Evolutionary conservation across 345 rosid species (phyloP).

Genomic region (Ceriops decandra): DNA sequence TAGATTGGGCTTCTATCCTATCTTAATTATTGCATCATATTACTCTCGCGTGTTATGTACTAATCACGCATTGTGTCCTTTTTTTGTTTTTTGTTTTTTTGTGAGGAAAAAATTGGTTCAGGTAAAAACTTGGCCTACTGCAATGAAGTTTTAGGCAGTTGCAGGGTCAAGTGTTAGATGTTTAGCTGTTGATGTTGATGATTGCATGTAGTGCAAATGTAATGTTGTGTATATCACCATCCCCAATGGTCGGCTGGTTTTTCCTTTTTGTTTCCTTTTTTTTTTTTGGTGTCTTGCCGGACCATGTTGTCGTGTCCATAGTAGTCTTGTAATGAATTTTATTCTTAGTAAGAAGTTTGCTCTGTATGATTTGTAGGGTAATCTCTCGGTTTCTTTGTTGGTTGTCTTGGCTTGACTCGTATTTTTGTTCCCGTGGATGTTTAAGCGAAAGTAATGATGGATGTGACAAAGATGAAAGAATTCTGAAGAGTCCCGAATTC

Average conservation of each 20-base stretch:
- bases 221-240: constrained; percentile 10
- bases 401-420: too few species aligned
- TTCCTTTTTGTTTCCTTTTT: constrained; percentile 5
- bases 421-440: too few species aligned
- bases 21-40: not conserved
- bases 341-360: not conserved
- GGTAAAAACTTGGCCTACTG: constrained; percentile 8
- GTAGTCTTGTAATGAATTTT: not conserved
- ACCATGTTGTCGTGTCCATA: constrained; percentile 8
- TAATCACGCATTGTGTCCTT: too few species aligned
- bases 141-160: constrained; percentile 30
- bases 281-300: constrained; percentile 18
- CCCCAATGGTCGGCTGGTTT: constrained; percentile 23
- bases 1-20: constrained; percentile 31
- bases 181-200: not conserved
- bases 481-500: not conserved
- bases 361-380: not conserved
- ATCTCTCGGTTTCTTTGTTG: not conserved
- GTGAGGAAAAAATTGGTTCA: not conserved
- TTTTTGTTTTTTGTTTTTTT: not conserved
- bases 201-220: constrained; percentile 5
- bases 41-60: not conserved
- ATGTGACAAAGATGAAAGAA: not conserved
- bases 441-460: too few species aligned
- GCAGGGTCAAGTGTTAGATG: constrained; percentile 9